These are phyloP conservation scores for Naganishia randhawae DNA, from an alignment of 768 basidiomycete genomes.

Conservation along the genomic window DNA sequence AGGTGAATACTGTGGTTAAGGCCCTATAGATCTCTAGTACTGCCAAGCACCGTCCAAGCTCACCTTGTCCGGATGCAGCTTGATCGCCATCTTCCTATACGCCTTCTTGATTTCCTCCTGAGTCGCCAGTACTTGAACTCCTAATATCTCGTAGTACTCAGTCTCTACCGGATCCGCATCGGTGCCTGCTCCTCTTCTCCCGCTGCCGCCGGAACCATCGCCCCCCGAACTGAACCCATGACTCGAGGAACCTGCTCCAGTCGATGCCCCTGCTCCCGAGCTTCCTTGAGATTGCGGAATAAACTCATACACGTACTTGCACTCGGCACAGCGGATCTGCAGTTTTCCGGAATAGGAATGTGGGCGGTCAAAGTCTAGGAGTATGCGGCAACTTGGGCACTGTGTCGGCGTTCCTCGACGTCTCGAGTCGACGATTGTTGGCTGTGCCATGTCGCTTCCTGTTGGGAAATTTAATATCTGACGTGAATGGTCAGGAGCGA, in stretches of 20 bases:
- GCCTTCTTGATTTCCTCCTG: conserved; percentile 49
- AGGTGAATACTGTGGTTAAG: background rate
- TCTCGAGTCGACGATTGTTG: conserved; percentile 48
- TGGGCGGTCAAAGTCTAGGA: conserved; percentile 46
- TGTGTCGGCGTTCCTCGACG: conserved; percentile 45
- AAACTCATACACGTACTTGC: conserved; percentile 31
- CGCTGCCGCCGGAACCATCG: background rate
- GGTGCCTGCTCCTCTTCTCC: conserved; percentile 37
- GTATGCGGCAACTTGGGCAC: conserved; percentile 44
- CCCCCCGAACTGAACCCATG: conserved; percentile 11
- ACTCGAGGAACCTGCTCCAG: conserved; percentile 8
- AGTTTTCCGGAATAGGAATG: conserved; percentile 47
- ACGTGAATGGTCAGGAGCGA: background rate
- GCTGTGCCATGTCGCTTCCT: conserved; percentile 24
- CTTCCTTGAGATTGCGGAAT: conserved; percentile 6
- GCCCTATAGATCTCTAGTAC: background rate
- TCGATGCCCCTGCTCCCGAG: conserved; percentile 8
- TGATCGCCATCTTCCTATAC: conserved; percentile 49
- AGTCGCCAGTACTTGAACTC: conserved; percentile 45
- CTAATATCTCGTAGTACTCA: conserved; percentile 50
- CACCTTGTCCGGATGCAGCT: conserved; percentile 48
- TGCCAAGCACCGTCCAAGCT: background rate
- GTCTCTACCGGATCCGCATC: conserved; percentile 48
- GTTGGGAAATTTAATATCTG: background rate
- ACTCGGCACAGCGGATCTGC: conserved; percentile 42